Conservation (phyloP, 345 rosid species). For the Psidium guajava region DNA sequence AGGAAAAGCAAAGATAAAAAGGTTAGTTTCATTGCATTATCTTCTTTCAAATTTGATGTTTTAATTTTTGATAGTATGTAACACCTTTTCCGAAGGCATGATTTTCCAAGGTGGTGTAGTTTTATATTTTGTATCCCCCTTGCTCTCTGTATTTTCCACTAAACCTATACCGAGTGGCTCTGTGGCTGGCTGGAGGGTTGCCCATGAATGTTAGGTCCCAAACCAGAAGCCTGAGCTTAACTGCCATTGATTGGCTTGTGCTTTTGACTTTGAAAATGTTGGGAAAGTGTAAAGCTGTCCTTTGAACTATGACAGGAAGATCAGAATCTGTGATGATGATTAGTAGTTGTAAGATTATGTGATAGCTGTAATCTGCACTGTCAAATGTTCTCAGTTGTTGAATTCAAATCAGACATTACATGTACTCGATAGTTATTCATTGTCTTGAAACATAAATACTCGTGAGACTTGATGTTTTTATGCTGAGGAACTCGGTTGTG, state of each 20-base stretch:
- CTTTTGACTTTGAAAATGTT: neutral
- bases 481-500: neutral
- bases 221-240: neutral
- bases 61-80: neutral
- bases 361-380: neutral
- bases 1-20: slow-evolving; percentile 54
- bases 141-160: neutral
- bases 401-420: neutral
- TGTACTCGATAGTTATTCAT: neutral
- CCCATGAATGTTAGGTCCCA: neutral
- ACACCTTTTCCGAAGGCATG: neutral
- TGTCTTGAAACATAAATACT: neutral
- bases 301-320: neutral
- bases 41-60: neutral
- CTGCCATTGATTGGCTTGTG: neutral
- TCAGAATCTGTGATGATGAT: neutral
- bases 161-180: neutral
- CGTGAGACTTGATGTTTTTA: neutral
- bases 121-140: neutral
- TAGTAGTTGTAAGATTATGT: neutral
- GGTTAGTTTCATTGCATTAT: slow-evolving; percentile 18
- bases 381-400: neutral
- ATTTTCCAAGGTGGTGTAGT: neutral
- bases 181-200: neutral
- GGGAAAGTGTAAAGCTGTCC: neutral